Conservation (phyloP, 2,329 filamentous ascomycete species). For the Fusarium succisae region DNA sequence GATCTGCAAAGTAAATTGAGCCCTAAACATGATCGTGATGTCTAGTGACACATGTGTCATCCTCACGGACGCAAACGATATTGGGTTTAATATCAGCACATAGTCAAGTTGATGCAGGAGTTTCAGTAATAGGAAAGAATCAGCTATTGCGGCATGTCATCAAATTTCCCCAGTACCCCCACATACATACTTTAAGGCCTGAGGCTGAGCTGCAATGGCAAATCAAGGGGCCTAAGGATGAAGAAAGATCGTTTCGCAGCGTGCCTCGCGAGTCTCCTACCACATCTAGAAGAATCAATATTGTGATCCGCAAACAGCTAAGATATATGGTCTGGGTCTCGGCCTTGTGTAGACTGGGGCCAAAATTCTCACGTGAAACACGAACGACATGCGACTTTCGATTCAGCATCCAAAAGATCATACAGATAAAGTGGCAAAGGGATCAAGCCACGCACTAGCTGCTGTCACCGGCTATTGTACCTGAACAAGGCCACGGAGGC, state of each 20-base stretch:
- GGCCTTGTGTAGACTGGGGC: background rate
- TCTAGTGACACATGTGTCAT: background rate
- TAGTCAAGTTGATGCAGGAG: background rate
- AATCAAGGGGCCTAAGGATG: slow-evolving; percentile 7
- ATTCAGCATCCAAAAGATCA: background rate
- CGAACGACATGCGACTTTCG: background rate
- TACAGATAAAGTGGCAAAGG: background rate
- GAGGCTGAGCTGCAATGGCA: background rate
- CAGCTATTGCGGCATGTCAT: slow-evolving; percentile 14
- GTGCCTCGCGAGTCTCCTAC: background rate
- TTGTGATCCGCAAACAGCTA: slow-evolving; percentile 6
- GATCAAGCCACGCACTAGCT: background rate
- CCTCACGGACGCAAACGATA: background rate
- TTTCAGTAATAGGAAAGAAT: slow-evolving; percentile 2
- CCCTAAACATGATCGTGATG: background rate
- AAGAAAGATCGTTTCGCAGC: background rate
- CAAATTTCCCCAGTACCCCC: slow-evolving; percentile 20
- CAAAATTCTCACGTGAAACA: background rate
- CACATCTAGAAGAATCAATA: slow-evolving; percentile 3
- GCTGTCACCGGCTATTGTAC: background rate
- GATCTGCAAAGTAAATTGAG: background rate
- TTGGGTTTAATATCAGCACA: background rate
- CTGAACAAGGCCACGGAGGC: background rate
- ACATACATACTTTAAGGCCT: slow-evolving; percentile 1
- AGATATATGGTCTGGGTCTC: background rate